These are phyloP conservation scores for Aspergillus quadrilineatus DNA, from an alignment of 2,329 filamentous ascomycete species.

Conservation along the genomic window DNA sequence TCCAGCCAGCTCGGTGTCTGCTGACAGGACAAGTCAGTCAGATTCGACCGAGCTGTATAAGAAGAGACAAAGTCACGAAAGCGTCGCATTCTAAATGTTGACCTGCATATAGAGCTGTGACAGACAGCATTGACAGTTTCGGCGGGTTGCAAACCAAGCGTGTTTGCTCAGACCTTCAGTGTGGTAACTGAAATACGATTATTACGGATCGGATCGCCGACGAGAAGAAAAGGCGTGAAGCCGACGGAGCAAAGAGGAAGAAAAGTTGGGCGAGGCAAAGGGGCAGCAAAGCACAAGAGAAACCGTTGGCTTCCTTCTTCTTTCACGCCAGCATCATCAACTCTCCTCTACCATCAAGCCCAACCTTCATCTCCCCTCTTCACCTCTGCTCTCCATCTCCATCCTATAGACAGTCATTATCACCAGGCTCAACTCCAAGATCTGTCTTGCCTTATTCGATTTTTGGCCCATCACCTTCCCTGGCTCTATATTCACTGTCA, in stretches of 20 bases:
- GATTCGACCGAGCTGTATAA: neutral
- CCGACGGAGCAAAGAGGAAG: constrained; percentile 7
- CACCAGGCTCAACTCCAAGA: constrained; percentile 6
- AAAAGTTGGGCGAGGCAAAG: constrained; percentile 18
- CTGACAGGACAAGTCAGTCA: neutral
- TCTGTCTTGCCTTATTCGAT: neutral
- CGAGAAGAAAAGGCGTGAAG: constrained; percentile 5
- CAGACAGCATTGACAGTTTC: neutral
- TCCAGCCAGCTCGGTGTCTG: neutral
- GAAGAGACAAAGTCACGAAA: neutral
- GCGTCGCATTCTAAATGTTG: neutral
- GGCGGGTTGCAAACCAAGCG: constrained; percentile 4
- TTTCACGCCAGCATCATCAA: constrained; percentile 12
- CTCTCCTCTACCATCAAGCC: constrained; percentile 1
- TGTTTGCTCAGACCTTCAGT: neutral
- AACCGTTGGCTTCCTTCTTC: constrained; percentile 11
- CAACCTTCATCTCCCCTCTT: constrained; percentile 2
- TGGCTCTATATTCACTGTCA: neutral
- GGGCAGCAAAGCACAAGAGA: constrained; percentile 13
- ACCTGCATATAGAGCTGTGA: neutral
- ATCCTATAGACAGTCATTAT: constrained; percentile 1
- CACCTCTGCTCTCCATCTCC: neutral
- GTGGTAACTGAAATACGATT: constrained; percentile 16
- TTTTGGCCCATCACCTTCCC: neutral
- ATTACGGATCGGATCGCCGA: constrained; percentile 15